Evolutionary conservation across 768 basidiomycete genomes (phyloP).

Genomic region (Hericium alpestre): DNA sequence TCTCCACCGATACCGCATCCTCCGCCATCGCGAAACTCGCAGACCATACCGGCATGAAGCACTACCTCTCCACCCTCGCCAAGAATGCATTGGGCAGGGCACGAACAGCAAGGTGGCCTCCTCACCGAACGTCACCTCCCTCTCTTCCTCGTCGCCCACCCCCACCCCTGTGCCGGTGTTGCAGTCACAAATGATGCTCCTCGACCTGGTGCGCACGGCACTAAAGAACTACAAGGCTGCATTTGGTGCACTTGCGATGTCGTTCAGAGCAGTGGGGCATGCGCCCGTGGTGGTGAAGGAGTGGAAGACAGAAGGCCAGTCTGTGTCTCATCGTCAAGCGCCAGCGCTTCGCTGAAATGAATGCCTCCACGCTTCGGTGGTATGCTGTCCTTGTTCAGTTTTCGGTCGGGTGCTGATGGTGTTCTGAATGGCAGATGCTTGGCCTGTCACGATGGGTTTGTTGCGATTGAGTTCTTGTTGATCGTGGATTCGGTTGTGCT

Average conservation of each 20-base stretch:
- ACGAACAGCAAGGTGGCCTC: not conserved
- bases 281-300: too few species aligned
- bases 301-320: too few species aligned
- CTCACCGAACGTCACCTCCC: not conserved
- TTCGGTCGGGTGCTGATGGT: too few species aligned
- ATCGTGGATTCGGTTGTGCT: too few species aligned
- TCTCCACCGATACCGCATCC: conserved; percentile 6
- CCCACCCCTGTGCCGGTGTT: not conserved
- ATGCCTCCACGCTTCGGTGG: too few species aligned
- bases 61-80: not conserved
- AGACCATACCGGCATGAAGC: not conserved
- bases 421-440: too few species aligned
- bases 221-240: conserved; percentile 20
- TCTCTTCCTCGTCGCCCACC: not conserved
- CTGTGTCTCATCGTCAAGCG: too few species aligned
- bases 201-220: not conserved
- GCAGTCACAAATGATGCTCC: not conserved
- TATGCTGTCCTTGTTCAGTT: too few species aligned
- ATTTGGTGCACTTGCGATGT: conserved; percentile 17
- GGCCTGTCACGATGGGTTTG: too few species aligned
- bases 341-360: too few species aligned
- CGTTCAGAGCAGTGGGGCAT: conserved; percentile 16
- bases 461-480: too few species aligned
- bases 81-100: not conserved
- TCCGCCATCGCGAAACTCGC: conserved; percentile 1